A percentile compares a stretch with the other conserved stretches of the same genome.
Evolutionary conservation across 352 stramenopile species (phyloP).

Genomic region (Globisporangium spiculum): DNA sequence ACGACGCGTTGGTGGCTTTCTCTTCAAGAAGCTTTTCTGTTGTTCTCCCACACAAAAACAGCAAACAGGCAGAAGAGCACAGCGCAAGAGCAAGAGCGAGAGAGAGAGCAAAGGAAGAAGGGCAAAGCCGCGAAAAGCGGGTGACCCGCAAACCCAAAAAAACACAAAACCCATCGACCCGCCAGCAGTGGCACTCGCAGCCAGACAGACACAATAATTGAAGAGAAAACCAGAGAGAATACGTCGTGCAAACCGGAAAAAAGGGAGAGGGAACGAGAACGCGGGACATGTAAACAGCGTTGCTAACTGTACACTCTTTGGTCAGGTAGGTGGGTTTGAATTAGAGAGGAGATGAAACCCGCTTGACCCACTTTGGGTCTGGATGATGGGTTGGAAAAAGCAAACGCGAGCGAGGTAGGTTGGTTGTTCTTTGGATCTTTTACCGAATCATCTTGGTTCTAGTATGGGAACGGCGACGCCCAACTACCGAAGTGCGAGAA

Average conservation of each 20-base stretch:
- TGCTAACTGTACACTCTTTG: neutral
- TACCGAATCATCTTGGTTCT: neutral
- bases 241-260: neutral
- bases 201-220: neutral
- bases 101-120: neutral
- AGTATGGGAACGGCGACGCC: neutral
- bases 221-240: neutral
- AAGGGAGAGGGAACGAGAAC: neutral
- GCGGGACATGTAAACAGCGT: neutral
- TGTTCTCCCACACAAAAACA: constrained; percentile 12
- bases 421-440: neutral
- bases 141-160: neutral
- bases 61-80: neutral
- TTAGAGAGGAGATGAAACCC: neutral
- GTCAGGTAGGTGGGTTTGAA: neutral
- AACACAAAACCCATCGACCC: too few relatives aligned
- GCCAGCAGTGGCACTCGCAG: neutral
- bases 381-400: neutral
- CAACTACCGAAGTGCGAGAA: neutral
- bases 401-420: neutral
- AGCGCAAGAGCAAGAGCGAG: neutral
- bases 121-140: neutral
- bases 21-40: constrained; percentile 21
- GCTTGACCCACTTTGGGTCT: neutral
- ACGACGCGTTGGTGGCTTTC: neutral